Evolutionary conservation across 1,139 yeast genomes (phyloP), one percentile per base, ranked within the genome.

Genomic region (Sugiyamaella japonica): DNA sequence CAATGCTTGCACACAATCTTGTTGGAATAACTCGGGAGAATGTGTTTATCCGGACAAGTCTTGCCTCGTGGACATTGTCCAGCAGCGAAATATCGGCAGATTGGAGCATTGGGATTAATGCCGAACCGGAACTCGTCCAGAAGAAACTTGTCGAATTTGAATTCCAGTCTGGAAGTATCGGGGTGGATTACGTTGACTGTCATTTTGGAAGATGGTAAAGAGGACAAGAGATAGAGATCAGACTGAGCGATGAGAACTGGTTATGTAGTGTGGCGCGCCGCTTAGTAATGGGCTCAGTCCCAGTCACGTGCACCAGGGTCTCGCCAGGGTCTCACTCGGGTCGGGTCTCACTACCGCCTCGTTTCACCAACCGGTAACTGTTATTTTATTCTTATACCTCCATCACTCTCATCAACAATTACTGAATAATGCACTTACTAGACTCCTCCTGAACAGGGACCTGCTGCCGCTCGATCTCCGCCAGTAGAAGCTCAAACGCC

Each of bases 1-100:
- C 99, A 93, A 76, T 93, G 98, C 77, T 95, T 93, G 70, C 99
- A 93, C 15, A 93, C 99, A 54, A 85, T 84, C 52, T 51, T 91
- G 71, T 90, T 89, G 62, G 82, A 81, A 71, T 85, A 89, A 72
- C 85, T 84, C 41, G 95, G 84, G 20, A 89, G 78, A 1, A 89
- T 89, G 73, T 93, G 98, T 66, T 90, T 88, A 71, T 89, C 85
- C 28, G 95, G 95, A 69, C 99, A 93, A 54, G 80, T 79, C 41
- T 79, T 77, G 5, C 97, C 97, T 58, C 85, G 77, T 2, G 97
- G 97, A 70, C 99, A 93, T 36, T 85, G 82, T 39, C 83, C 84
- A 47, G 88, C 83, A 23, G 81, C 83, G 34, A 82, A 93, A 66
- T 78, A 85, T 57, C 87, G 87, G 68, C 99, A 91, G 2, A 87